phyloP scores from a whole-genome alignment of 148 eudicot genomes.

The Amaranthus palmeri region DNA sequence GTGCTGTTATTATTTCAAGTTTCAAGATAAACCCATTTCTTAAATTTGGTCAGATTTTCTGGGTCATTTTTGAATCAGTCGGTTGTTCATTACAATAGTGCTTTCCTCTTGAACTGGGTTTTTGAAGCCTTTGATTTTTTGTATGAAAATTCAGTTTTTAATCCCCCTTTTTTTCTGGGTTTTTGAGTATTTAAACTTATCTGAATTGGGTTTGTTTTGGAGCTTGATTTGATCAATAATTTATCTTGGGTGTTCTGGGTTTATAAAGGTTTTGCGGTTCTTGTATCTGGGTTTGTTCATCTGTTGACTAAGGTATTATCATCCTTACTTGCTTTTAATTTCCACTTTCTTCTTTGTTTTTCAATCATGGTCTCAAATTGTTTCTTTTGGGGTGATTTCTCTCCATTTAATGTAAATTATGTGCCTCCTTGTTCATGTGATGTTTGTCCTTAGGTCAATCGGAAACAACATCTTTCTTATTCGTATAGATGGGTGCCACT shows the following conservation, averaged over 20 bases:
- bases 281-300: slow-evolving; percentile 14
- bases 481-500: too few species aligned
- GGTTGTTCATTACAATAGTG: not conserved
- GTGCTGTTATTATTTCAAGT: slow-evolving; percentile 4
- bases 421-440: too few species aligned
- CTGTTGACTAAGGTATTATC: slow-evolving; percentile 19
- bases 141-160: not conserved
- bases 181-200: not conserved
- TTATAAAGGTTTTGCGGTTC: not conserved
- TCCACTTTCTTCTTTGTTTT: not conserved
- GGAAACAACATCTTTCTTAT: too few species aligned
- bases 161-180: not conserved
- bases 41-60: slow-evolving; percentile 7
- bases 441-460: too few species aligned
- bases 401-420: too few species aligned
- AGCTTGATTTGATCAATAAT: not conserved
- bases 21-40: slow-evolving; percentile 11
- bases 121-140: not conserved
- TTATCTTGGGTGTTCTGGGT: not conserved
- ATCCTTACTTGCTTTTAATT: not conserved
- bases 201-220: slow-evolving; percentile 11
- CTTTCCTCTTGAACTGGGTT: slow-evolving; percentile 18
- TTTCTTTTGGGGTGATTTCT: too few species aligned
- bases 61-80: slow-evolving; percentile 8
- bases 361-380: not conserved